Base-by-base conservation (phyloP, 768 basidiomycete genomes). In the Chalciporus piperatus region DNA sequence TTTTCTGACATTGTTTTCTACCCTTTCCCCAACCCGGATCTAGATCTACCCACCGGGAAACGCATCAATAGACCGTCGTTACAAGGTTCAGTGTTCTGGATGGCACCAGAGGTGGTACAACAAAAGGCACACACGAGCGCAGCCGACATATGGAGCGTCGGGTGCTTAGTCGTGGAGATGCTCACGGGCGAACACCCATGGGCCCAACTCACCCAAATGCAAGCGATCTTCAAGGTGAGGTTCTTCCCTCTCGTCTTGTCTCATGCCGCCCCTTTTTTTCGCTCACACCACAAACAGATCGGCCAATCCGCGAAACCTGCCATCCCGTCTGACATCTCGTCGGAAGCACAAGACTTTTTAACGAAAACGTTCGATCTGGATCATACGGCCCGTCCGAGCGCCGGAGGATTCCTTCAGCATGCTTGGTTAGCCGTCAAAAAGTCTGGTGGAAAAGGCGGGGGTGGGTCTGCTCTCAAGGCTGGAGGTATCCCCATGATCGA, bases 81-180 rank as follows among this genome's bases (percentile, higher is more conserved):
- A 6, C 97, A 98, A 69, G 97, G 97, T 2, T 97, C 94, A 1
- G 95, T 98, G 11, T 98, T 97, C 72, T 98, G 96, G 96, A 98
- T 98, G 96, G 96, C 96, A 0, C 96, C 96, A 0, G 96, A 98
- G 70, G 93, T 98, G 17, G 97, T 98, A 52, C 95, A 95, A 64
- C 97, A 99, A 73, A 93, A 86, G 22, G 82, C 85, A 0, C 92
- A 97, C 65, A 95, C 93, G 10, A 79, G 77, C 54, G 95, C 95
- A 64, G 93, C 94, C 6, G 95, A 97, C 67, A 95, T 97, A 48
- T 98, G 95, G 95, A 92, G 90, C 66, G 87, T 98, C 1, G 94
- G 94, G 2, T 96, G 94, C 68, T 72, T 98, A 42, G 86, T 97
- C 22, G 92, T 98, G 12, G 94, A 98, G 70, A 98, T 98, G 94